Base-by-base conservation (phyloP, 1,284 basidiomycete species). In the Irpex sp. region DNA sequence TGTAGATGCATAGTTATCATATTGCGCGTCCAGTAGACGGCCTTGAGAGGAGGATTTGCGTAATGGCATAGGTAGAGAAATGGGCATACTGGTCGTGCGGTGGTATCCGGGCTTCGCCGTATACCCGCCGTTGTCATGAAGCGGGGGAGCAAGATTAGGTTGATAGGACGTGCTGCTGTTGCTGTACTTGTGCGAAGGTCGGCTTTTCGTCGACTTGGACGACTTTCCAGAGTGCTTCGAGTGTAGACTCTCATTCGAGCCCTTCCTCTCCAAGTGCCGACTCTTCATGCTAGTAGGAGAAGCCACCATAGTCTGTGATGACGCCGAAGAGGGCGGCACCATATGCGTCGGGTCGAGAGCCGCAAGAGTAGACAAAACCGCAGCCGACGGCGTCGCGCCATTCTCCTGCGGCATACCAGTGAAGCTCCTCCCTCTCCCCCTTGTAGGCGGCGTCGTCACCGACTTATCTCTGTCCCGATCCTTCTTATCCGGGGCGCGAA, bases 31-130 rank as follows among this genome's bases (percentile, higher is more conserved):
- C 57, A 77, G 61, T 12, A 74, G 56, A 39, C 67, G 65, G 16
- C 70, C 72, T 1, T 74, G 74, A 12, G 76, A 78, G 23, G 66
- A 62, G 3, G 76, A 71, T 63, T 71, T 73, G 51, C 71, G 71
- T 57, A 80, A 62, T 7, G 74, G 71, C n/a, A 67, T 57, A 2
- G 80, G 77, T 1, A 64, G 47, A 2, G 69, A 66, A 14, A 69
- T 62, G 16, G 67, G 68, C 73, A 79, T 79, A 63, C 79, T 80
- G 72, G 79, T 79, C 64, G 72, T 75, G 18, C 80, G 77, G 10
- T 77, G 71, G 35, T 78, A 68, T 33, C 58, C 55, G 28, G 63
- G 66, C 55, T 61, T 56, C 19, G 12, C 14, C 5, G 54, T 21
- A 16, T n/a, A 28, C 5, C 19, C 18, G 33, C 36, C 54, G 12